These are phyloP conservation scores for Solanum arcanum DNA, from an alignment of 257 asterid genomes.

Conservation along the genomic window DNA sequence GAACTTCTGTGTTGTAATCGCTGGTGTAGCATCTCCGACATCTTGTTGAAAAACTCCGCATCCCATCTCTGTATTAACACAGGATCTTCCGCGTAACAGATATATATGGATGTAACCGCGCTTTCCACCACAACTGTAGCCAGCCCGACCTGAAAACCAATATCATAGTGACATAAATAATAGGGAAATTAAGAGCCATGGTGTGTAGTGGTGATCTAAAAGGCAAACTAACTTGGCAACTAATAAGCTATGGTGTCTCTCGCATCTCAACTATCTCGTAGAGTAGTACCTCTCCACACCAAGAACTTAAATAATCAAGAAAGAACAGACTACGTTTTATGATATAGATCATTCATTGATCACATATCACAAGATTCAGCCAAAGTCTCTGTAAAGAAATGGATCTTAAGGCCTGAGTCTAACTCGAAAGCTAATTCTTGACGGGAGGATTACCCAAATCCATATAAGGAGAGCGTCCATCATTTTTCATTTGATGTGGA, in stretches of 20 bases:
- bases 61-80: conserved; percentile 75
- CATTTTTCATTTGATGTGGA: not conserved
- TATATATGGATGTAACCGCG: conserved; percentile 87
- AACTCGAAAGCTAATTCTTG: not conserved
- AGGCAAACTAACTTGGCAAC: not conserved
- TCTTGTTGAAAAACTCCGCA: conserved; percentile 52
- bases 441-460: not conserved
- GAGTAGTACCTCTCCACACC: not conserved
- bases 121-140: conserved; percentile 96
- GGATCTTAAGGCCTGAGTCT: not conserved
- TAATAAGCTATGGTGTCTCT: not conserved
- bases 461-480: not conserved
- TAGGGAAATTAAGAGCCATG: not conserved
- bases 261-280: not conserved
- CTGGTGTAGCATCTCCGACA: conserved; percentile 79
- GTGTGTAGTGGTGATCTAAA: not conserved
- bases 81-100: conserved; percentile 91
- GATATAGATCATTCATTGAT: not conserved
- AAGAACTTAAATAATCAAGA: not conserved
- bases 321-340: not conserved
- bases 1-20: conserved; percentile 93
- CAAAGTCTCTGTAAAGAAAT: not conserved
- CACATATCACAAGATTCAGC: not conserved
- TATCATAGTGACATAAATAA: not conserved
- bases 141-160: conserved; percentile 58